Evolutionary conservation across 2,329 filamentous ascomycete species (phyloP).

Genomic region (Davidsoniella virescens): DNA sequence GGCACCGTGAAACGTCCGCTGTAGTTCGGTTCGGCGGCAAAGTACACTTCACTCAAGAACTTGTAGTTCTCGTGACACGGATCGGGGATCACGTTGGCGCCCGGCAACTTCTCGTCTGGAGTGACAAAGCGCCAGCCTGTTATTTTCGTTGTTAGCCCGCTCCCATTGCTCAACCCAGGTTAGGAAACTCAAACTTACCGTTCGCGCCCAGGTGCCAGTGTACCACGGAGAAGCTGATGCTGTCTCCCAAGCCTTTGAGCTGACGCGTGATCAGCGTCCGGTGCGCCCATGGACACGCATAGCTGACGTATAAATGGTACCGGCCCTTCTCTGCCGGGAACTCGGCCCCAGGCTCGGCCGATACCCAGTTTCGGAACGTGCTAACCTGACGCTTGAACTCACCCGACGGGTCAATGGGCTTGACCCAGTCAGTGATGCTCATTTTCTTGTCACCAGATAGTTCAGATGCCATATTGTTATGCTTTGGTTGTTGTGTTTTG

Average conservation of each 20-base stretch:
- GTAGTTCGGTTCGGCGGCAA: slow-evolving; percentile 55
- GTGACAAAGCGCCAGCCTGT: slow-evolving; percentile 60
- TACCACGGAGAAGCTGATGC: slow-evolving; percentile 65
- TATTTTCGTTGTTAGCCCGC: slow-evolving; percentile 27
- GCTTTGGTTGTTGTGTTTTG: too few relatives aligned
- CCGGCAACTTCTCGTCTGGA: slow-evolving; percentile 35
- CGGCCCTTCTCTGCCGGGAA: slow-evolving; percentile 76
- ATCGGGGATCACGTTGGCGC: slow-evolving; percentile 48
- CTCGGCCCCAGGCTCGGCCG: slow-evolving; percentile 49
- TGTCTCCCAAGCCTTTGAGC: slow-evolving; percentile 80
- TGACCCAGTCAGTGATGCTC: slow-evolving; percentile 68
- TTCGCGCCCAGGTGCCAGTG: slow-evolving; percentile 71
- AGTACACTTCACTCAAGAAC: slow-evolving; percentile 66
- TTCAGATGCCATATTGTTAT: background rate
- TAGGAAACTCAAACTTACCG: slow-evolving; percentile 21
- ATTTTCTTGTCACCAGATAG: background rate
- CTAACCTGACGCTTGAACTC: slow-evolving; percentile 86
- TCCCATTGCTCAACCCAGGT: slow-evolving; percentile 6
- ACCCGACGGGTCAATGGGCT: slow-evolving; percentile 58
- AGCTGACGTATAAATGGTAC: slow-evolving; percentile 90
- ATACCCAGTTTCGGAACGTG: slow-evolving; percentile 68
- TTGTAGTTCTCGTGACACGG: slow-evolving; percentile 53
- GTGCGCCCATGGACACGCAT: slow-evolving; percentile 89
- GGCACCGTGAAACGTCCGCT: slow-evolving; percentile 74
- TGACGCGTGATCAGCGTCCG: slow-evolving; percentile 74